Evolutionary conservation across 129 eudicot species (phyloP).

Genomic region (Kitagawia praeruptora): DNA sequence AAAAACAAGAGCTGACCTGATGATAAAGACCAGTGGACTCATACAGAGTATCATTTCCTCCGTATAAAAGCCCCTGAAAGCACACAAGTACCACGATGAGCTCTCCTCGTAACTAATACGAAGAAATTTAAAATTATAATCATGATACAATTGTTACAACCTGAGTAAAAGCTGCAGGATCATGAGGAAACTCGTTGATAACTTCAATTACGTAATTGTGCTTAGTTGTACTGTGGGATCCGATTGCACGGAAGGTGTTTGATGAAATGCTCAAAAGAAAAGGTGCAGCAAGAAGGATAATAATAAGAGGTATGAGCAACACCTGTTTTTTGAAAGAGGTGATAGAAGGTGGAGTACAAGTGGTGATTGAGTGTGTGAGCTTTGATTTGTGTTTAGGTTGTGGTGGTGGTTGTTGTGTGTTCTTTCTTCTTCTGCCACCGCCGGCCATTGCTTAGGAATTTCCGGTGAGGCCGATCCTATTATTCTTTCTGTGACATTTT

Average conservation of each 20-base stretch:
- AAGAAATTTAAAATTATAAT: not conserved
- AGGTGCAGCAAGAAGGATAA: conserved; percentile 19
- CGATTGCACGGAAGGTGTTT: conserved; percentile 21
- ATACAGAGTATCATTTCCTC: conserved; percentile 67
- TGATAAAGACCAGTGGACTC: conserved; percentile 93
- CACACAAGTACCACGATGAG: conserved; percentile 12
- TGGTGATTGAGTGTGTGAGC: not conserved
- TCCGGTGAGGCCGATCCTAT: too few species aligned
- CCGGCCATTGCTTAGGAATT: not conserved
- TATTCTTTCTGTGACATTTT: too few species aligned
- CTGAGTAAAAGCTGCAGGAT: conserved; percentile 79
- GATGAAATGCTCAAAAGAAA: conserved; percentile 29
- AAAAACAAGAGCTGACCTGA: conserved; percentile 35
- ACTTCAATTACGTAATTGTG: conserved; percentile 36
- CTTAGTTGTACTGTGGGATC: conserved; percentile 13
- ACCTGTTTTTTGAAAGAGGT: conserved; percentile 14
- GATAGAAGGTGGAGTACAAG: conserved; percentile 20
- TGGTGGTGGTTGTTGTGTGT: not conserved
- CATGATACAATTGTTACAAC: conserved; percentile 15
- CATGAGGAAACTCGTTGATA: conserved; percentile 78
- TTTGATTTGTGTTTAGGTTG: not conserved
- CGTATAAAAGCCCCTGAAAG: conserved; percentile 85
- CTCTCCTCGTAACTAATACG: not conserved
- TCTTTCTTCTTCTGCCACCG: not conserved
- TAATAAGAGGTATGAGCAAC: conserved; percentile 21